Percentiles rank a stretch among this genome's conserved stretches.
phyloP scores from a whole-genome alignment of 495 filamentous ascomycete species.

The Amniculicola lignicola region DNA sequence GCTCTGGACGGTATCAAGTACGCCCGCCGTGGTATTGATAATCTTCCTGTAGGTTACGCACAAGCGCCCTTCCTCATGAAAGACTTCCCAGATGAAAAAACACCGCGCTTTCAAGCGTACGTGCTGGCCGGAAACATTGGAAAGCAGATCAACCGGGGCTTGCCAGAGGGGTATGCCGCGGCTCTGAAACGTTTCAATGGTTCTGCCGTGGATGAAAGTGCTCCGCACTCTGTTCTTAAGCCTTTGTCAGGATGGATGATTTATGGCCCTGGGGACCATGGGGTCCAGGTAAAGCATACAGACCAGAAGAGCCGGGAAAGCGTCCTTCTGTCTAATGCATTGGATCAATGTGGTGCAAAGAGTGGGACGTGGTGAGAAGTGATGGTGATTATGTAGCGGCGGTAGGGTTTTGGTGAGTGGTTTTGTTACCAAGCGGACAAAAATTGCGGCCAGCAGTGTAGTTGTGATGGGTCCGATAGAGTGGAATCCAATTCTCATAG shows the following conservation, averaged over 20 bases:
- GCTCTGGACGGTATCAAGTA: constrained; percentile 5
- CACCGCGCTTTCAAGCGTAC: constrained; percentile 9
- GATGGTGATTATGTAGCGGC: too few relatives aligned
- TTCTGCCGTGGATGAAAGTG: not conserved
- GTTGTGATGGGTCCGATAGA: too few relatives aligned
- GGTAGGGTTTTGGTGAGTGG: too few relatives aligned
- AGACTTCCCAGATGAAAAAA: not conserved
- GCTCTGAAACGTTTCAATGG: constrained; percentile 12
- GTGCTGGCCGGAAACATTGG: constrained; percentile 18
- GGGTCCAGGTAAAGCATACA: too few relatives aligned
- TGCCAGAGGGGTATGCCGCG: constrained; percentile 10
- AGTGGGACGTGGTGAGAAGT: too few relatives aligned
- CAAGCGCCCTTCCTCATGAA: constrained; percentile 9
- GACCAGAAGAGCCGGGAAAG: too few relatives aligned
- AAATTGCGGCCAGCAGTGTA: too few relatives aligned
- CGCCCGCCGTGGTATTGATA: not conserved
- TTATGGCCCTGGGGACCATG: constrained; percentile 6
- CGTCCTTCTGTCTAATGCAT: too few relatives aligned
- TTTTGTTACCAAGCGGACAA: too few relatives aligned
- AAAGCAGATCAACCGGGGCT: constrained; percentile 2
- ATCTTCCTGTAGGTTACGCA: constrained; percentile 11
- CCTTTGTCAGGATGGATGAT: constrained; percentile 14
- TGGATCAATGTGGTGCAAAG: too few relatives aligned
- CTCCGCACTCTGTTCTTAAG: not conserved
- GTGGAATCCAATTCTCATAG: constrained; percentile 45